phyloP scores from a whole-genome alignment of 2,329 filamentous ascomycete species.

The Trichophyton schoenleinii region DNA sequence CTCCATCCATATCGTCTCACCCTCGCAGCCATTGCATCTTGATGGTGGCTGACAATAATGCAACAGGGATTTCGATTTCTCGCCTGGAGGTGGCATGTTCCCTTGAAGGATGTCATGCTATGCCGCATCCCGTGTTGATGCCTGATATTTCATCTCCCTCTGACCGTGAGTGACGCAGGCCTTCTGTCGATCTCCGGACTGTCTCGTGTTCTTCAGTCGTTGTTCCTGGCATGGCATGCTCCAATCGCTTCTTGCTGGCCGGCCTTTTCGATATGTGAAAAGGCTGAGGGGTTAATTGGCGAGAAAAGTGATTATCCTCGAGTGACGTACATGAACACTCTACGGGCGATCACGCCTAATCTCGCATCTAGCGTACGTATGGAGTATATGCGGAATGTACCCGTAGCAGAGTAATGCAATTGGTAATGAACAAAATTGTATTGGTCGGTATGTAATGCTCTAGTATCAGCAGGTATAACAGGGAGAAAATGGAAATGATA shows the following conservation, averaged over 20 bases:
- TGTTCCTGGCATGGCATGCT: not conserved
- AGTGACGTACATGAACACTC: not conserved
- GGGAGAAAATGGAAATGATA: not conserved
- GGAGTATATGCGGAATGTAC: not conserved
- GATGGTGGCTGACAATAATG: not conserved
- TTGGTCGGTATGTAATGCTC: not conserved
- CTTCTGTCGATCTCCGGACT: not conserved
- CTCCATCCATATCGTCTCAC: not conserved
- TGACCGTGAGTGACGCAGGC: not conserved
- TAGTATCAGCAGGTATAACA: not conserved
- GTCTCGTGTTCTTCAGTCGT: not conserved
- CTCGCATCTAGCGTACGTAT: not conserved
- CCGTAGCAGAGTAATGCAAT: not conserved
- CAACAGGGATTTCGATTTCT: not conserved
- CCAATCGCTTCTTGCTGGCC: not conserved
- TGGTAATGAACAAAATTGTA: not conserved
- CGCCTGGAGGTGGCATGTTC: not conserved
- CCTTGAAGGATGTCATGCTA: not conserved
- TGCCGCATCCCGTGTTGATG: not conserved
- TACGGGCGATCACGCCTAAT: not conserved
- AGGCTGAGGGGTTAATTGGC: not conserved
- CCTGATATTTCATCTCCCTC: not conserved
- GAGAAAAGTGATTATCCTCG: not conserved
- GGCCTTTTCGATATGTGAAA: not conserved
- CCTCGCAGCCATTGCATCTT: not conserved